Base-by-base conservation (phyloP, 352 stramenopile species). In the Phytophthora pisi region DNA sequence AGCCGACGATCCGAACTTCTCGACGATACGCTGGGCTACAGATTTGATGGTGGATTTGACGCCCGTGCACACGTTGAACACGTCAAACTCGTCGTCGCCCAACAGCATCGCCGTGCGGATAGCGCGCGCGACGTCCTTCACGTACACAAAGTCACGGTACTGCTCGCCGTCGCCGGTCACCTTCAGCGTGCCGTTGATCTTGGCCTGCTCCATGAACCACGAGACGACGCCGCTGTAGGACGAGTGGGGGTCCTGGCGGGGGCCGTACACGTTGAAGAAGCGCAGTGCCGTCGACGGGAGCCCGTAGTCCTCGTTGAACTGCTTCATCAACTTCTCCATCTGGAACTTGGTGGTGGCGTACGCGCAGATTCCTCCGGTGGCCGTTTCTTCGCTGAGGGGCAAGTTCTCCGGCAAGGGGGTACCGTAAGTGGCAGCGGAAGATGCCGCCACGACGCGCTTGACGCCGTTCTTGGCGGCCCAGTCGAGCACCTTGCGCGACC, bases 221-320 rank as follows among this genome's bases (percentile, higher is more conserved):
- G 87, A 92, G 26, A 95, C 82, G 28, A 95, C 87, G 15, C 87
- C 87, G 53, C 85, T 92, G 74, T 95, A 93, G 15, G 83, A 90
- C 59, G 87, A 95, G 73, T 92, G 77, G 2, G 87, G 85, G 60
- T 95, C 87, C 62, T 95, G 87, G 13, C 87, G 84, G 2, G 87
- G 87, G 2, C 87, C 87, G 61, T 93, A 95, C 5, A 93, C 87
- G 55, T 95, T 95, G 69, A 95, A 95, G 58, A 95, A 93, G 4
- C 85, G 85, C 51, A 95, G 76, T 10, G 87, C 87, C 6, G 84
- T 95, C 20, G 84, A 92, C 36, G 81, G 80, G 15, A 95, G 84
- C 6, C 85, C 79, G 57, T 85, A 86, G 43, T 91, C 72, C 16
- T 70, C 55, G 71, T 91, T 89, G 68, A 84, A 92, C 43, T 90